phyloP scores from a whole-genome alignment of 2,329 filamentous ascomycete genomes.

The Fusarium solani-melongenae region DNA sequence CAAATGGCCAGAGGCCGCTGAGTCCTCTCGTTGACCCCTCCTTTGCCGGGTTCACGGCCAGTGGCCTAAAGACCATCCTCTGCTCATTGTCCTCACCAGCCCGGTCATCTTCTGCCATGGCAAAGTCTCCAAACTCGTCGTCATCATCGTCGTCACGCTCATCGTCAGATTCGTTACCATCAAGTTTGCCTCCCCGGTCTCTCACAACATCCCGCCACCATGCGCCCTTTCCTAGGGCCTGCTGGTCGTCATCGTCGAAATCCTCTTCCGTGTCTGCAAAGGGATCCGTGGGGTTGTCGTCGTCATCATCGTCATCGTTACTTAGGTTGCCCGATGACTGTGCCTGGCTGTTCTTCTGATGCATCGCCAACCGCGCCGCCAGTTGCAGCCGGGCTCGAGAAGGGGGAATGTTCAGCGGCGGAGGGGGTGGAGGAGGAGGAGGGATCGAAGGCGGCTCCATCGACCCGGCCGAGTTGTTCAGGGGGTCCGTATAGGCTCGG shows the following conservation, averaged over 20 bases:
- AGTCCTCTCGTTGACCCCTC: conserved; percentile 54
- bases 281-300: conserved; percentile 52
- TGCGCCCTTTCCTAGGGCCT: conserved; percentile 51
- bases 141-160: conserved; percentile 67
- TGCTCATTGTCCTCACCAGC: conserved; percentile 47
- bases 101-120: conserved; percentile 67
- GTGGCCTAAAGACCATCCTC: conserved; percentile 64
- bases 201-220: conserved; percentile 61
- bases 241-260: conserved; percentile 59
- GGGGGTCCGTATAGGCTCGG: conserved; percentile 67
- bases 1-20: conserved; percentile 69
- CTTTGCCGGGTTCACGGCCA: conserved; percentile 63
- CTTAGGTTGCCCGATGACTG: conserved; percentile 58
- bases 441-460: conserved; percentile 68
- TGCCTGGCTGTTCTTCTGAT: conserved; percentile 71
- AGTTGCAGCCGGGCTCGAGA: conserved; percentile 88
- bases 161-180: conserved; percentile 60
- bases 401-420: conserved; percentile 85
- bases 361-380: conserved; percentile 85
- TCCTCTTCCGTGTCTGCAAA: conserved; percentile 67
- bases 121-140: conserved; percentile 77
- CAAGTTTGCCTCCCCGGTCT: conserved; percentile 54
- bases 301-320: conserved; percentile 52
- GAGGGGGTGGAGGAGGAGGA: conserved; percentile 73
- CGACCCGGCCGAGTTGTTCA: conserved; percentile 59